Conservation (phyloP, 2,329 filamentous ascomycete genomes). For the Fusarium bulbicola region DNA sequence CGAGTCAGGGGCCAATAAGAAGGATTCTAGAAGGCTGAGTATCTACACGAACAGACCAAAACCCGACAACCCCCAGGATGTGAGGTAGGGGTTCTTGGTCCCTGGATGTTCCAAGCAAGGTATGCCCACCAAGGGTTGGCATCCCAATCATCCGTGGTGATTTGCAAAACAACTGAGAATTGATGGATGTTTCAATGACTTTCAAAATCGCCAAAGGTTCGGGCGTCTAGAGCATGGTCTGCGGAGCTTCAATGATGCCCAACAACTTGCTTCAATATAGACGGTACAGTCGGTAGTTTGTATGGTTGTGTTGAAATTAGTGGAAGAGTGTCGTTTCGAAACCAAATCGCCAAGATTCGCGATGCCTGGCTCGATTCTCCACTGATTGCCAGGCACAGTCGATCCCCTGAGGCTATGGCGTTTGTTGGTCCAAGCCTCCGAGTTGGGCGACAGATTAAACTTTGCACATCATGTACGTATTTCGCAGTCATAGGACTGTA, state of each 20-base stretch:
- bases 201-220: neutral
- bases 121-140: slow-evolving; percentile 9
- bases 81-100: slow-evolving; percentile 24
- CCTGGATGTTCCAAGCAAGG: slow-evolving; percentile 3
- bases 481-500: neutral
- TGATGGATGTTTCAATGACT: neutral
- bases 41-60: slow-evolving; percentile 15
- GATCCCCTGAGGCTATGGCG: neutral
- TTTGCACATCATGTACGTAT: neutral
- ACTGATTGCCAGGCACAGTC: slow-evolving; percentile 20
- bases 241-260: neutral
- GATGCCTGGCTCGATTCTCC: slow-evolving; percentile 10
- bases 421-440: neutral
- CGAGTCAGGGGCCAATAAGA: slow-evolving; percentile 25
- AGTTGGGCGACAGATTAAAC: neutral
- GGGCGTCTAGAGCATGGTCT: neutral
- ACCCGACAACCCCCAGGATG: slow-evolving; percentile 4
- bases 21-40: slow-evolving; percentile 43
- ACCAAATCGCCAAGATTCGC: slow-evolving; percentile 16
- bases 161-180: neutral
- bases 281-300: neutral
- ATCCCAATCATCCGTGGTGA: slow-evolving; percentile 3
- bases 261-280: neutral
- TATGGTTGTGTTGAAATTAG: neutral
- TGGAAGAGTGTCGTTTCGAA: slow-evolving; percentile 23